Evolutionary conservation across 2,329 filamentous ascomycete genomes (phyloP).

Genomic region (Monilinia fructigena): DNA sequence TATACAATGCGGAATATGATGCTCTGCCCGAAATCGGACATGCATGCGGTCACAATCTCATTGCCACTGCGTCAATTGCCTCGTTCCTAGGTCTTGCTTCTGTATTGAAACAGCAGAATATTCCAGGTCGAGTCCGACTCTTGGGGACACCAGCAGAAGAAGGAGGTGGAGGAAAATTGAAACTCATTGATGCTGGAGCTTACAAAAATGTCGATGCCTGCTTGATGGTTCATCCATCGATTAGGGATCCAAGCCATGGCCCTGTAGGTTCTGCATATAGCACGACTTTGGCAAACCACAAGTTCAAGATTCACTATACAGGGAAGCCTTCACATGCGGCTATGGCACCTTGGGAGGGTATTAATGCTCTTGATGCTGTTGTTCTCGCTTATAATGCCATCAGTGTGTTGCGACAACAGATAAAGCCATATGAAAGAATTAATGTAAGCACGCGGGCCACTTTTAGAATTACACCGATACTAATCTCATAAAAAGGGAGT

Average conservation of each 20-base stretch:
- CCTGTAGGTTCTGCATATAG: slow-evolving; percentile 20
- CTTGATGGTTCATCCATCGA: slow-evolving; percentile 44
- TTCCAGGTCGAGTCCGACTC: slow-evolving; percentile 36
- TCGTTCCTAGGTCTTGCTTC: slow-evolving; percentile 42
- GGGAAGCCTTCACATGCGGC: slow-evolving; percentile 43
- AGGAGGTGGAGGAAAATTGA: slow-evolving; percentile 43
- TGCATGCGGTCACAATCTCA: slow-evolving; percentile 47
- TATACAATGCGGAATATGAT: slow-evolving; percentile 50
- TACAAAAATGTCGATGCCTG: slow-evolving; percentile 43
- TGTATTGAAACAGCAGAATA: slow-evolving; percentile 29
- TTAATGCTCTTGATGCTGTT: slow-evolving; percentile 45
- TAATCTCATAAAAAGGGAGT: slow-evolving; percentile 12
- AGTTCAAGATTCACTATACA: slow-evolving; percentile 32
- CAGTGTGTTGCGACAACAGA: slow-evolving; percentile 40
- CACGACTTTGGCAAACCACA: slow-evolving; percentile 26
- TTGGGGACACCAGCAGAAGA: slow-evolving; percentile 40
- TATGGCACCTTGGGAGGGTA: slow-evolving; percentile 42
- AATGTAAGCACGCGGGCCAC: slow-evolving; percentile 43
- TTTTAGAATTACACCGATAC: neutral
- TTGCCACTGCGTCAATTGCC: slow-evolving; percentile 43
- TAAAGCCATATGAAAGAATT: slow-evolving; percentile 36
- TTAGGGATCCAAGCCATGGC: slow-evolving; percentile 2
- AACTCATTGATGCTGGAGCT: slow-evolving; percentile 46
- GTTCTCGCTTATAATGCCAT: slow-evolving; percentile 42
- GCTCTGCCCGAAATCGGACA: slow-evolving; percentile 46